These are phyloP conservation scores for Aegilops longissima DNA, from an alignment of 176 grass and related monocot genomes.

Conservation along the genomic window DNA sequence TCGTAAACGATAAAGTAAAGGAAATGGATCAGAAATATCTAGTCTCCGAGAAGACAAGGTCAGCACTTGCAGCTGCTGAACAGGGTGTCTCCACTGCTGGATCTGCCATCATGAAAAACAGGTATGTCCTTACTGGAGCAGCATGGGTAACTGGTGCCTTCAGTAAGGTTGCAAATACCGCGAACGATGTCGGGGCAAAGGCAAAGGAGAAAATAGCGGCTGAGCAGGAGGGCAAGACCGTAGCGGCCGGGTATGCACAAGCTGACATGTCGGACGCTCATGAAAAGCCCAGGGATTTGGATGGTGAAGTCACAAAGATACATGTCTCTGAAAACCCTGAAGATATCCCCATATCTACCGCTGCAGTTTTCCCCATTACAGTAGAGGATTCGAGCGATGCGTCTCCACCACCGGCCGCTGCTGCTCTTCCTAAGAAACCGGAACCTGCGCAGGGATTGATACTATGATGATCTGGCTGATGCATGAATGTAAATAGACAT, in stretches of 20 bases:
- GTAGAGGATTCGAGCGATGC: constrained; percentile 33
- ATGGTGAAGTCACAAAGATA: constrained; percentile 36
- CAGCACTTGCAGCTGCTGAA: constrained; percentile 71
- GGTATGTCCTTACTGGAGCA: constrained; percentile 72
- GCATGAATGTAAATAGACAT: constrained; percentile 62
- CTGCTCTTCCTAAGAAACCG: constrained; percentile 47
- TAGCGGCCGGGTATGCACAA: constrained; percentile 23
- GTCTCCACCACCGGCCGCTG: constrained; percentile 1
- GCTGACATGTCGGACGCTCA: constrained; percentile 17
- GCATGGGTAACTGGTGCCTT: constrained; percentile 90
- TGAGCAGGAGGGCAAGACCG: constrained; percentile 47
- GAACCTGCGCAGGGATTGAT: constrained; percentile 57
- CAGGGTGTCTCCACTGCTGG: constrained; percentile 75
- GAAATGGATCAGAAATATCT: constrained; percentile 95
- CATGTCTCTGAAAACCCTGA: constrained; percentile 49
- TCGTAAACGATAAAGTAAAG: constrained; percentile 73
- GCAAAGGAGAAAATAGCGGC: constrained; percentile 59
- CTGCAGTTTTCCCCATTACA: constrained; percentile 20
- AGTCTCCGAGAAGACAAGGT: constrained; percentile 83
- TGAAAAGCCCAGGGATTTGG: constrained; percentile 23
- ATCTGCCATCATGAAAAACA: constrained; percentile 88
- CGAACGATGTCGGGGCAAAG: constrained; percentile 44
- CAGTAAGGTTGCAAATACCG: constrained; percentile 45
- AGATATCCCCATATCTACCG: constrained; percentile 38
- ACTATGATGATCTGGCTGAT: constrained; percentile 45